A percentile compares a stretch with the other conserved stretches of the same genome.
Conservation (phyloP, 139 green algal species). For the Chlorella sp. region DNA sequence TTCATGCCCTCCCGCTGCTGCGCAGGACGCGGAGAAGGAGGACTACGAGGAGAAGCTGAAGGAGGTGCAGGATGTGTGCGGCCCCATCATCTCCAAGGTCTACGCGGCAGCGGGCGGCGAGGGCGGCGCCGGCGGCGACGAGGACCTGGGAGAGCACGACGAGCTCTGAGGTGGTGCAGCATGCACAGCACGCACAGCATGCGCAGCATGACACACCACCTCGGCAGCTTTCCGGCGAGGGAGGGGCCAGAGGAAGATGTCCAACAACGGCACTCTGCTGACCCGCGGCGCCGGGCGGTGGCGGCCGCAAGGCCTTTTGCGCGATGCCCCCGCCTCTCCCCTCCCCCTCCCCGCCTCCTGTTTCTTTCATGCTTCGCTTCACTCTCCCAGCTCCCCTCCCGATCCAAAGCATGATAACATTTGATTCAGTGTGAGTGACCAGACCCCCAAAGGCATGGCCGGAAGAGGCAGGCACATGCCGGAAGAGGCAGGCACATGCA, state of each 20-base stretch:
- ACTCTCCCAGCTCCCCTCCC: no score
- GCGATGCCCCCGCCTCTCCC: neutral
- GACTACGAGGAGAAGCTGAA: constrained; percentile 98
- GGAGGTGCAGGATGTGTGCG: constrained; percentile 93
- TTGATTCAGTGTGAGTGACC: no score
- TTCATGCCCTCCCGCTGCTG: neutral
- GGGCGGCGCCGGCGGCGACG: constrained; percentile 56
- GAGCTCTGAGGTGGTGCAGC: constrained; percentile 73
- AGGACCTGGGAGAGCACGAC: constrained; percentile 86
- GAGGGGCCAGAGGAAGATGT: neutral
- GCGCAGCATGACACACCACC: neutral
- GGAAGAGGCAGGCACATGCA: no score
- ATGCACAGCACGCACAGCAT: neutral
- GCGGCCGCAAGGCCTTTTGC: no score
- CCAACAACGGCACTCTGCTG: neutral
- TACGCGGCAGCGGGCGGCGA: constrained; percentile 69
- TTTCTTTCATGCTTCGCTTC: no score
- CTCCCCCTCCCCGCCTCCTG: no score
- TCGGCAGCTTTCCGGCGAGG: no score
- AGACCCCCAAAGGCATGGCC: no score
- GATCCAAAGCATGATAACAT: no score
- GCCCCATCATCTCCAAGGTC: constrained; percentile 88
- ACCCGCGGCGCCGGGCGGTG: no score
- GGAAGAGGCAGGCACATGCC: no score
- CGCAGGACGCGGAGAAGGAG: constrained; percentile 66